Base-by-base conservation (phyloP, 495 filamentous ascomycete species). In the Aspergillus nanangensis region DNA sequence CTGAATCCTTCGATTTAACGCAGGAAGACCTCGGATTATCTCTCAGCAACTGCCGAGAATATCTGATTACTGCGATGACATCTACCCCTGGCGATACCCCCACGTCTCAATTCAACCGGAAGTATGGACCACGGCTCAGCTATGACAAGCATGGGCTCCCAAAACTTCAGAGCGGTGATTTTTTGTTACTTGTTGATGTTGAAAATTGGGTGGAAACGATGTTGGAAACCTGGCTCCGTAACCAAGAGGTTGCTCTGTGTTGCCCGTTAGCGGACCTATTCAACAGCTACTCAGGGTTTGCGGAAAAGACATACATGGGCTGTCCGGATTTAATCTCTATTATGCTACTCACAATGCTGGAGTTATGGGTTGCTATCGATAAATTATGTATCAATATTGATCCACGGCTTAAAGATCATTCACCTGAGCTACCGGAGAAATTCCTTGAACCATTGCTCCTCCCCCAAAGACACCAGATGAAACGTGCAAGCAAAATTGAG, bases 291-390 rank as follows among this genome's bases (percentile, higher is more conserved):
- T 29, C 38, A 9, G 19, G n/a, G 8, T 23, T 39, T 29, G 73
- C 65, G 15, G 32, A 14, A 18, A 19, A 19, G 10, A 15, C 36
- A 8, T 84, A 82, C 49, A 14, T 14, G 1, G 50, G 45, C 0
- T 69, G 69, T 33, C 74, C 79, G 4, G 75, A 77, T 48, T 55
- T 52, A 1, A 53, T 72, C 11, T 86, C 83, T 3, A 37, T 72
- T 0, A 79, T 84, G 76, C 40, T 78, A 4, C 62, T 87, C 19
- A 76, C 66, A 0, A 59, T 74, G 7, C 53, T 84, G 52, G 79
- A 86, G 23, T 51, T 86, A 0, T 87, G 81, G 81, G 47, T 81
- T 23, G 71, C 76, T 20, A 51, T 67, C 27, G 82, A 87, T 48
- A 74, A 64, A 33, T 57, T 65, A n/a, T 75, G 74, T 3, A 66